Base-by-base conservation (phyloP, 1,284 basidiomycete species). In the Sporisorium reilianum region DNA sequence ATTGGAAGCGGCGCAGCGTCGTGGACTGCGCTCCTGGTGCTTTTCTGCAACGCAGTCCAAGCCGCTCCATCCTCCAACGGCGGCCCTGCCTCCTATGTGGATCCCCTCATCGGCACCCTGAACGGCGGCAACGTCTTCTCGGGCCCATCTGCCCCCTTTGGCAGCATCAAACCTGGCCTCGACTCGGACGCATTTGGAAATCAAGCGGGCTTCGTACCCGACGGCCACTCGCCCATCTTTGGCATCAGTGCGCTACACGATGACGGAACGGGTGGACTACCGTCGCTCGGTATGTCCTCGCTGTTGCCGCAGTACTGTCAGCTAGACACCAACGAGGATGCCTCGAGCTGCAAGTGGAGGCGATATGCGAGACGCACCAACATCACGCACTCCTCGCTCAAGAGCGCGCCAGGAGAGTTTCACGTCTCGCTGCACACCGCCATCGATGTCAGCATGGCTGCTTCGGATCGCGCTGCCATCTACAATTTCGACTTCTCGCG, bases 71-170 rank as follows among this genome's bases (percentile, higher is more conserved):
- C 41, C 18, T 44, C 23, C 8, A 36, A 14, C 28, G 57, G 26
- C 11, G 67, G 71, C 38, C 67, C 58, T 3, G 50, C 67, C 2
- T 51, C 52, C 11, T 70, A 64, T 22, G 67, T 75, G 32, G 44
- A 70, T 2, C 41, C 56, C 2, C 49, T 69, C 30, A 75, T 75
- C 30, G 71, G 71, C 48, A 75, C 71, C 2, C 25, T 69, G 22
- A 54, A 61, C 30, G 71, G 66, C n/a, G 71, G 71, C 30, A 64
- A 75, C 22, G 71, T 75, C 42, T 75, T 70, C 14, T 30, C 66
- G 0, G 71, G 71, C 2, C 59, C 71, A 4, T 64, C 71, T 1
- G 50, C 57, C 5, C 71, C 71, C 22, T 70, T 70, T 38, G 71
- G 71, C 30, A 60, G 57, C 28, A 59, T 75, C 61, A 75, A 75